These are phyloP conservation scores for Botrytis deweyae DNA, from an alignment of 2,329 filamentous ascomycete genomes.

Conservation along the genomic window DNA sequence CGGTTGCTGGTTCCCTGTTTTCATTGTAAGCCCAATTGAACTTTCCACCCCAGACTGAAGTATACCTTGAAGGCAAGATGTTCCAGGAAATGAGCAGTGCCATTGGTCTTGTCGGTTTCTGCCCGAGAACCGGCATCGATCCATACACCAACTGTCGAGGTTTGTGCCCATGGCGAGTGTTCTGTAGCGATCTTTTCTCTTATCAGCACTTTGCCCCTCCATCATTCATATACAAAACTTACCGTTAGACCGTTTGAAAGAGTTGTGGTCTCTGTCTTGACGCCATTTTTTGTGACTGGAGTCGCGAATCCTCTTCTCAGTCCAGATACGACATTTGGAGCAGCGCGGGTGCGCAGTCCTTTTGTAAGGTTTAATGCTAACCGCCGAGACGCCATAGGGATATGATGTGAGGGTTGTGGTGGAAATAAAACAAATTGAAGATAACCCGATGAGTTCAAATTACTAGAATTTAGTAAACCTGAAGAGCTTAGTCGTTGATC, in stretches of 20 bases:
- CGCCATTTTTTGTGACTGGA: constrained; percentile 64
- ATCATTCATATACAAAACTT: constrained; percentile 32
- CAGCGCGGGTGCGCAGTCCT: constrained; percentile 83
- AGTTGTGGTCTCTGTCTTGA: constrained; percentile 93
- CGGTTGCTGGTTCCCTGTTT: constrained; percentile 84
- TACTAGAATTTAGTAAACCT: constrained; percentile 23
- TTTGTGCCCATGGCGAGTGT: constrained; percentile 97
- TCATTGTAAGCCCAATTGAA: constrained; percentile 29
- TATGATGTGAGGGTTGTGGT: constrained; percentile 30
- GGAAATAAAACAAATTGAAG: constrained; percentile 28
- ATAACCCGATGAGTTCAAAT: constrained; percentile 22
- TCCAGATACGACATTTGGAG: constrained; percentile 73
- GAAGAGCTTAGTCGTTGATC: constrained; percentile 22
- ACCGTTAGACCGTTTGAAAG: constrained; percentile 97
- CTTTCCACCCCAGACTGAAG: constrained; percentile 27
- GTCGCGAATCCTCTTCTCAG: constrained; percentile 88
- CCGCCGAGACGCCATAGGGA: constrained; percentile 88
- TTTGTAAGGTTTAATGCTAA: constrained; percentile 92
- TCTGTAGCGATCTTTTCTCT: constrained; percentile 83
- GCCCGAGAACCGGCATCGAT: constrained; percentile 98
- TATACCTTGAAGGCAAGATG: constrained; percentile 98
- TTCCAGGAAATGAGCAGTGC: constrained; percentile 98
- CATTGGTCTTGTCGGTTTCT: constrained; percentile 98
- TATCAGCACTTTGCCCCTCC: constrained; percentile 37
- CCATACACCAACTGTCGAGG: constrained; percentile 97